Conservation (phyloP, 2,329 filamentous ascomycete species). For the Akanthomyces dipterigenus region DNA sequence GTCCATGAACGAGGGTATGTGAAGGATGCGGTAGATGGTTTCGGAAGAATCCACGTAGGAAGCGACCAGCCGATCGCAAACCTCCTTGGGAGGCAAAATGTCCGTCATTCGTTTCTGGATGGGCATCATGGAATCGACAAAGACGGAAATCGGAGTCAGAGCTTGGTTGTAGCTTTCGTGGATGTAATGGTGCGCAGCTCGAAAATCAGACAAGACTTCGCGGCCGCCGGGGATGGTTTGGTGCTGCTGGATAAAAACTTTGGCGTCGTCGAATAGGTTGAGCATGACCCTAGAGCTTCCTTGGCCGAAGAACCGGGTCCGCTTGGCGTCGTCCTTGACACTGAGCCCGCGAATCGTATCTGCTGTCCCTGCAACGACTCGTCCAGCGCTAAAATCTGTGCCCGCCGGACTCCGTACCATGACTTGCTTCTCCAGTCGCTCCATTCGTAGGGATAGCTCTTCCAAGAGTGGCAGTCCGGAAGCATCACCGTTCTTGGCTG, state of each 20-base stretch:
- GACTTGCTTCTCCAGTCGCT: slow-evolving; percentile 46
- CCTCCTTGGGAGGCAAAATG: slow-evolving; percentile 42
- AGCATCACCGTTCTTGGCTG: slow-evolving; percentile 27
- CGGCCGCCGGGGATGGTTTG: slow-evolving; percentile 33
- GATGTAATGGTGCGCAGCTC: slow-evolving; percentile 40
- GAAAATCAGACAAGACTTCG: slow-evolving; percentile 38
- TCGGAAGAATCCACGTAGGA: slow-evolving; percentile 46
- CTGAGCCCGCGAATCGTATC: slow-evolving; percentile 43
- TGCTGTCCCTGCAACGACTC: slow-evolving; percentile 30
- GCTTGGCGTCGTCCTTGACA: slow-evolving; percentile 39
- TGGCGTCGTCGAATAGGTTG: slow-evolving; percentile 51
- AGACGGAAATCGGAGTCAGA: slow-evolving; percentile 46
- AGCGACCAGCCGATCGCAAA: slow-evolving; percentile 45
- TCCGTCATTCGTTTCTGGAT: slow-evolving; percentile 52
- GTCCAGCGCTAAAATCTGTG: slow-evolving; percentile 28
- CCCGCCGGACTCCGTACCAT: slow-evolving; percentile 34
- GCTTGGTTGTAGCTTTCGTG: slow-evolving; percentile 41
- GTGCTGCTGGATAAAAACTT: slow-evolving; percentile 40
- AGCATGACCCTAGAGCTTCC: slow-evolving; percentile 46
- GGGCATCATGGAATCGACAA: slow-evolving; percentile 52
- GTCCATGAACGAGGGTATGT: slow-evolving; percentile 43
- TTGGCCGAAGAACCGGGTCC: slow-evolving; percentile 47
- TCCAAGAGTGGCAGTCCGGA: slow-evolving; percentile 33
- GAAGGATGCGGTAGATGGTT: slow-evolving; percentile 46
- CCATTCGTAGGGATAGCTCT: slow-evolving; percentile 43